Percentiles rank a stretch among this genome's conserved stretches.
phyloP scores from a whole-genome alignment of 768 basidiomycete genomes.

The Russula compacta region DNA sequence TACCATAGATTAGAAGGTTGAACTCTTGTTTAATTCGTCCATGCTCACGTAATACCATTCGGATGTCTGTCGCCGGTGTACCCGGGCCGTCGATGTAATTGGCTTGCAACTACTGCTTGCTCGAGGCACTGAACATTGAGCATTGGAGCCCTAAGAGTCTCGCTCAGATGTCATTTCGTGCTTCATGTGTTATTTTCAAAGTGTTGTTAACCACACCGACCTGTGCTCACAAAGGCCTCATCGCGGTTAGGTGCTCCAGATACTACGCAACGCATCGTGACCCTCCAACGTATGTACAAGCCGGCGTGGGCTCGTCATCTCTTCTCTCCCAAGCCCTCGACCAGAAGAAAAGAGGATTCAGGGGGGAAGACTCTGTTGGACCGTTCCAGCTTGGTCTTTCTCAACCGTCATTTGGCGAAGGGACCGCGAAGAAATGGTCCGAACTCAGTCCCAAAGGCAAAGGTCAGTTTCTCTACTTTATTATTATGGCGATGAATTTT shows the following conservation, averaged over 20 bases:
- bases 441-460: constrained; percentile 71
- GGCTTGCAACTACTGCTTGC: background rate
- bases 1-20: constrained; percentile 1
- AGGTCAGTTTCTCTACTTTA: constrained; percentile 33
- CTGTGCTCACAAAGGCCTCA: background rate
- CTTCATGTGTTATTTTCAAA: background rate
- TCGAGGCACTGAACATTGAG: no score
- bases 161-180: background rate
- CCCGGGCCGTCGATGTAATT: background rate
- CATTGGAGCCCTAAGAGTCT: background rate
- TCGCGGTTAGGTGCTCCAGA: background rate
- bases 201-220: background rate
- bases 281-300: background rate
- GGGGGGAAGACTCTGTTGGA: constrained; percentile 53
- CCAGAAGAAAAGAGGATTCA: constrained; percentile 37
- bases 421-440: constrained; percentile 66
- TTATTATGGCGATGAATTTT: background rate
- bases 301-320: constrained; percentile 33
- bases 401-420: constrained; percentile 44
- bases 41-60: background rate
- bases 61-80: background rate
- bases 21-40: background rate
- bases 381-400: constrained; percentile 71
- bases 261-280: constrained; percentile 14
- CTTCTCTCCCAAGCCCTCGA: constrained; percentile 58